Evolutionary conservation across 768 basidiomycete genomes (phyloP).

Genomic region (Auriscalpium orientale): DNA sequence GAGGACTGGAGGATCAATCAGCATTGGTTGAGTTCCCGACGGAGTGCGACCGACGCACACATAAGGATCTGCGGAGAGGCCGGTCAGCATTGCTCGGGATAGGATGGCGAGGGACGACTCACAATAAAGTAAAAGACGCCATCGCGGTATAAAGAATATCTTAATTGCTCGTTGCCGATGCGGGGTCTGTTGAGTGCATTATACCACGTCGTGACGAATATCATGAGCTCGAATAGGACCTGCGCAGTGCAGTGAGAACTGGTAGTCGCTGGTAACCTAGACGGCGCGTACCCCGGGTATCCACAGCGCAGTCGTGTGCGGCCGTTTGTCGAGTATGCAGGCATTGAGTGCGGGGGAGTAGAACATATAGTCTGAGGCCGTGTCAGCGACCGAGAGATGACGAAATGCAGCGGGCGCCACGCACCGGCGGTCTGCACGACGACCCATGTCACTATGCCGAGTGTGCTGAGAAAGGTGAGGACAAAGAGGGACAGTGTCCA

Average conservation of each 20-base stretch:
- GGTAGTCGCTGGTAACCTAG: not conserved
- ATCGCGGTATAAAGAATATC: not conserved
- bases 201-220: not conserved
- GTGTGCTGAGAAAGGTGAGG: not conserved
- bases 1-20: too few relatives aligned
- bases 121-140: not conserved
- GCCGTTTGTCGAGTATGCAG: not conserved
- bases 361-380: not conserved
- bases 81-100: too few relatives aligned
- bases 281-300: not conserved
- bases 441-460: not conserved
- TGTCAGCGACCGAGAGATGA: not conserved
- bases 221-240: not conserved
- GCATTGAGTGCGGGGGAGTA: not conserved
- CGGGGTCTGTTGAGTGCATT: not conserved
- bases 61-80: too few relatives aligned
- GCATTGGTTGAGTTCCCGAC: too few relatives aligned
- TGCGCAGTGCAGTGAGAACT: not conserved
- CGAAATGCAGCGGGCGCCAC: not conserved
- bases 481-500: not conserved
- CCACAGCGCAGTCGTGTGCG: not conserved
- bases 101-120: not conserved
- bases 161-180: not conserved
- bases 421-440: not conserved
- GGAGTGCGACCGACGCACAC: too few relatives aligned